Evolutionary conservation across 768 basidiomycete species (phyloP), one percentile per base, ranked within the genome.

Genomic region (Rhizopogon vinicolor): DNA sequence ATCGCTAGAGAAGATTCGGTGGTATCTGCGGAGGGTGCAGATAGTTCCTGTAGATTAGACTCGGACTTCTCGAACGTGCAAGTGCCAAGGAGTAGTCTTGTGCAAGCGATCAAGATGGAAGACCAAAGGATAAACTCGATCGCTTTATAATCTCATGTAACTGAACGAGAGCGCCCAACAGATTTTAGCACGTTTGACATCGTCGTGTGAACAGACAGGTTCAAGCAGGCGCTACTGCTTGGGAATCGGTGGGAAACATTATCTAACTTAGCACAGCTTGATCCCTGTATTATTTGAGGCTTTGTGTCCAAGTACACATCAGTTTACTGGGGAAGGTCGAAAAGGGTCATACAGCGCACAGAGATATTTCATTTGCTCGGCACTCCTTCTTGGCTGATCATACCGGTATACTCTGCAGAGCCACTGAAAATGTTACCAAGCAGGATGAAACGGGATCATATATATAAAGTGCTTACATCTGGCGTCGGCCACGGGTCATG

Each of bases 111-210:
- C 18, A 48, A 33, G 13, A 19, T 9, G 13, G 7, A 13, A 48
- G 9, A 25, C 14, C 22, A 37, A 25, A 49, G 19, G 35, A 19
- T 37, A 5, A 13, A 14, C 35, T 22, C 33, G 5, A 10, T 22
- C 13, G 14, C 46, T 48, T 49, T 49, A 49, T 49, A 49, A 19
- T 49, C 48, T 49, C 48, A 49, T 49, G 46, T 16, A 33, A 49
- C 22, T 5, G 12, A 37, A 37, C 35, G 35, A 13, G 31, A 37
- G 35, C 5, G 14, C 14, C 25, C 35, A 16, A 16, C 35, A 7
- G 37, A 49, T 35, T 49, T 25, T 49, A 19, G 14, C 33, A 49
- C 33, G 19, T 49, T 35, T 35, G 13, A 49, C n/a, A 33, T 37
- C 9, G 19, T 37, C 48, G 22, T 49, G 48, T 37, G 48, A 49